Evolutionary conservation across 768 basidiomycete genomes (phyloP), one percentile per base, ranked within the genome.

Genomic region (Suillus occidentalis): DNA sequence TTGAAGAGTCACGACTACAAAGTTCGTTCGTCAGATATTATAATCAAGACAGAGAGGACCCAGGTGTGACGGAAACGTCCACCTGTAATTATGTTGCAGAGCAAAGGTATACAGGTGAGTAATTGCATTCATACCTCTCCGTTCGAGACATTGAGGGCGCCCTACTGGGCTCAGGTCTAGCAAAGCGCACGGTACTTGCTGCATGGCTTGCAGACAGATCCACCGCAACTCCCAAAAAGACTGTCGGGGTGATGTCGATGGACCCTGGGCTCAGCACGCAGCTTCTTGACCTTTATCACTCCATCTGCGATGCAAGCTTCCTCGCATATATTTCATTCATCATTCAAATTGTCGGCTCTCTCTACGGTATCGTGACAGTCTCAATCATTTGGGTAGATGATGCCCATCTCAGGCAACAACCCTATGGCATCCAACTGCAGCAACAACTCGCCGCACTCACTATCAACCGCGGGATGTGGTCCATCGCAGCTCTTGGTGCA

Each of bases 51-150:
- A 59, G 57, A 40, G 57, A 59, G 0, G 22, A 59, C 5, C 57
- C 57, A 20, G 57, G 57, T 40, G 39, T 20, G 9, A 20, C 57
- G 18, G 57, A 20, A 25, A 10, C 5, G 25, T 59, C 57, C 25
- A 40, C 57, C 20, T 59, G 57, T 59, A 59, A 59, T 59, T 59
- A 59, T 40, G 57, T 59, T 25, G 57, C 57, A 59, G 57, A 59
- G n/a, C 57, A 59, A 42, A 40, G 57, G 18, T 59, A 59, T 20
- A 59, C 57, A 28, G 57, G 57, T 59, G 18, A 59, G 57, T 40
- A 18, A 10, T 40, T 59, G 1, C 57, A 25, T 59, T 25, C 16
- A 42, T 59, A 39, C 10, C 9, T 59, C 25, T 10, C 39, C 1
- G 39, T 59, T 59, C 25, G 39, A 59, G 25, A 25, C 25, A n/a